phyloP scores from a whole-genome alignment of 768 basidiomycete genomes.

The Amanita fuliginea region DNA sequence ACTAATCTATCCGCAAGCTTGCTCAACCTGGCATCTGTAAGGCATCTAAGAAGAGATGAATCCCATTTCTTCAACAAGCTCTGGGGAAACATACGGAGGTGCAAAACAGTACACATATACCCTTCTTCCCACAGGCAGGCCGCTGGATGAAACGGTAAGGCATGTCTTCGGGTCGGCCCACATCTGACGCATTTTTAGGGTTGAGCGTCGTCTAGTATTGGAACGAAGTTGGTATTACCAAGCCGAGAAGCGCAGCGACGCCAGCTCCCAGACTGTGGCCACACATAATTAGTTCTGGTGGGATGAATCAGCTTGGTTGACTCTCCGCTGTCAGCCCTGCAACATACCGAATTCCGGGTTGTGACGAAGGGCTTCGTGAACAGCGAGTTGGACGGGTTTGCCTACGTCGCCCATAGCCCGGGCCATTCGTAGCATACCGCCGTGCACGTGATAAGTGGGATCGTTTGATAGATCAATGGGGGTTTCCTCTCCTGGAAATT shows the following conservation, averaged over 20 bases:
- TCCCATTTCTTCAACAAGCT: not conserved
- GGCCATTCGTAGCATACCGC: slow-evolving; percentile 75
- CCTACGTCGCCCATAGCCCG: slow-evolving; percentile 67
- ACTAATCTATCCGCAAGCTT: slow-evolving; percentile 53
- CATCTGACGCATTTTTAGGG: slow-evolving; percentile 35
- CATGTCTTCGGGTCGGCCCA: slow-evolving; percentile 81
- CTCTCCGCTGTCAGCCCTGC: not conserved
- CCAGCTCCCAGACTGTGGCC: slow-evolving; percentile 83
- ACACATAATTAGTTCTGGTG: slow-evolving; percentile 57
- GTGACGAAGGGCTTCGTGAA: slow-evolving; percentile 52
- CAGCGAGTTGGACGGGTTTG: slow-evolving; percentile 68
- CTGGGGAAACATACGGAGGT: slow-evolving; percentile 48
- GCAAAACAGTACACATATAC: slow-evolving; percentile 74
- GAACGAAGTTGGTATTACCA: slow-evolving; percentile 42
- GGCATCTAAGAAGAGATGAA: slow-evolving; percentile 30
- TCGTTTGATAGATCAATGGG: slow-evolving; percentile 8
- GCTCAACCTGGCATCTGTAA: slow-evolving; percentile 50
- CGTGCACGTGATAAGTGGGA: slow-evolving; percentile 54
- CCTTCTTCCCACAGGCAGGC: slow-evolving; percentile 52
- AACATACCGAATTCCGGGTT: slow-evolving; percentile 66
- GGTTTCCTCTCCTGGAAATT: slow-evolving; percentile 20
- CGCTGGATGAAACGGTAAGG: slow-evolving; percentile 54
- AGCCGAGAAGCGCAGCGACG: slow-evolving; percentile 61
- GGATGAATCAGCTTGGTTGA: not conserved
- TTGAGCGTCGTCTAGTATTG: not conserved